phyloP scores from a whole-genome alignment of 2,329 filamentous ascomycete species.

The Phialocephala subalpina region DNA sequence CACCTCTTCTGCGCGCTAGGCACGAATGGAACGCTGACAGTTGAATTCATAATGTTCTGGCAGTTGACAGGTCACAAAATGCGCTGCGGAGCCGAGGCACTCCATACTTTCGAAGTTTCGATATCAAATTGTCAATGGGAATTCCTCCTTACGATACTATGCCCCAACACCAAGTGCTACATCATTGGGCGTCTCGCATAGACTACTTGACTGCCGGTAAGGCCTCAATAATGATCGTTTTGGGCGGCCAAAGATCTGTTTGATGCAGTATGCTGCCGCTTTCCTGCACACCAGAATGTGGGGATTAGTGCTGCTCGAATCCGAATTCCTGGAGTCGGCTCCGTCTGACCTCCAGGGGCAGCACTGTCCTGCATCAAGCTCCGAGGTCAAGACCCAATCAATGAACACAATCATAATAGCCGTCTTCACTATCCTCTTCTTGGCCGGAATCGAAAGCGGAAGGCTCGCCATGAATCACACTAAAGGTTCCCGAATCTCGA shows the following conservation, averaged over 20 bases:
- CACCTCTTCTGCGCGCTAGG: neutral
- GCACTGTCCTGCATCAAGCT: slow-evolving; percentile 8
- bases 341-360: neutral
- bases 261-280: neutral
- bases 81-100: neutral
- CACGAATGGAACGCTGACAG: slow-evolving; percentile 10
- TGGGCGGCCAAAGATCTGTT: neutral
- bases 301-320: slow-evolving; percentile 4
- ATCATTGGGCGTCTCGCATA: neutral
- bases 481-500: neutral
- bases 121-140: neutral
- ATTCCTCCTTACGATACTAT: neutral
- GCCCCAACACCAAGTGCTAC: neutral
- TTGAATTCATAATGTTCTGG: neutral
- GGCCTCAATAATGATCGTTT: neutral
- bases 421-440: neutral
- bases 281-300: neutral
- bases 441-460: neutral
- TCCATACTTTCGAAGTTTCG: neutral
- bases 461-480: neutral
- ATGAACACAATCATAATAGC: neutral
- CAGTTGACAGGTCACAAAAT: slow-evolving; percentile 12
- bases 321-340: slow-evolving; percentile 13
- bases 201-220: neutral
- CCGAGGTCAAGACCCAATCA: neutral